Base-by-base conservation (phyloP, 2,329 filamentous ascomycete genomes). In the Raffaelea arxii region DNA sequence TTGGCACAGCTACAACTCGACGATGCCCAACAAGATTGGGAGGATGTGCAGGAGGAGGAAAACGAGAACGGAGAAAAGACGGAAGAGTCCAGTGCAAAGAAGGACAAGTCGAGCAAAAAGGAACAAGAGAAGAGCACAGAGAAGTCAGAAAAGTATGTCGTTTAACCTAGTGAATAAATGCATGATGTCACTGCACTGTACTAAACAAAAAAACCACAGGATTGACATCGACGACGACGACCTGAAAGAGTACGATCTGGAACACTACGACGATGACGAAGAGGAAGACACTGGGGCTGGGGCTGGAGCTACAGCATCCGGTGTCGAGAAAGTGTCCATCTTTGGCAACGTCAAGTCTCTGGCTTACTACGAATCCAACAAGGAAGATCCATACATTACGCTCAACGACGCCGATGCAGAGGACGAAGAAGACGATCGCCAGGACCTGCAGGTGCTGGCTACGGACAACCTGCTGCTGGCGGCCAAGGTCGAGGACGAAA, bases 351-450 rank as follows among this genome's bases (percentile, higher is more conserved):
- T 94, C 61, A 94, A 92, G 65, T 90, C 87, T 25, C 73, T 98
- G 23, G 86, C 89, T 14, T 98, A 96, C 67, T 90, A 98, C 70
- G 82, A 90, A 55, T 88, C 87, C 51, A 92, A 95, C 66, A 86
- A 91, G 59, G 87, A 95, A 46, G 92, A 98, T 60, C 92, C 92
- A 1, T 98, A 98, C 66, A 92, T 98, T 60, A 95, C 91, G 39
- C 75, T 98, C 59, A 76, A 86, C 50, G 80, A 82, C 54, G 75
- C 70, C 46, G 74, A 69, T 16, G 68, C 78, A 35, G 79, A 78
- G 39, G 77, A 84, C 32, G 84, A 89, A 18, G 84, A 94, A 25
- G 86, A 94, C 47, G 92, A 97, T 55, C 77, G 89, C 48, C 87
- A 97, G 67, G 91, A 98, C 57, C 75, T 98, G 46, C 90, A 98